These are phyloP conservation scores for Isoetes taiwanensis DNA, from an alignment of 75 land plant species.

Conservation along the genomic window DNA sequence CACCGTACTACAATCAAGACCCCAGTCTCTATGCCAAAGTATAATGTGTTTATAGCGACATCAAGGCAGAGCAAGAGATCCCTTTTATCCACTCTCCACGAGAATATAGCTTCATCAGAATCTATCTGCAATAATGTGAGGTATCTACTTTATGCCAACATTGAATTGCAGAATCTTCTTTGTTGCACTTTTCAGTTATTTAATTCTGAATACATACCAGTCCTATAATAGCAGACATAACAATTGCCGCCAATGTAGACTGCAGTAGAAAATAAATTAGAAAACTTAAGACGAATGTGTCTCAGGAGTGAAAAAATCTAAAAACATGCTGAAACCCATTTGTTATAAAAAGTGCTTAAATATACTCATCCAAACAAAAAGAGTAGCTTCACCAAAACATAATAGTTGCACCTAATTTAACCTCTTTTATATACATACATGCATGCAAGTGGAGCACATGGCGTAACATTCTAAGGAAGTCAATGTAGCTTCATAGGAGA, in stretches of 20 bases:
- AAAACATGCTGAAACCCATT: too few relatives aligned
- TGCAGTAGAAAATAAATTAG: conserved; percentile 16
- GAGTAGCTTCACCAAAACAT: too few relatives aligned
- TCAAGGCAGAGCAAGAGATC: conserved; percentile 83
- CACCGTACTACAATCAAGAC: conserved; percentile 83
- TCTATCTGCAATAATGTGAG: conserved; percentile 47
- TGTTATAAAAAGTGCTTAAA: too few relatives aligned
- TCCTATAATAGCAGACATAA: conserved; percentile 86
- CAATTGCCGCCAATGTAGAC: conserved; percentile 94
- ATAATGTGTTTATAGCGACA: conserved; percentile 46
- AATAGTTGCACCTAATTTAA: too few relatives aligned
- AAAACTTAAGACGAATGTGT: too few relatives aligned
- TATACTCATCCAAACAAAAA: background rate
- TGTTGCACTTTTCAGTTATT: too few relatives aligned
- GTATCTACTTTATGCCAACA: background rate
- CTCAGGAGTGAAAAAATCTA: too few relatives aligned
- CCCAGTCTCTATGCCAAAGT: conserved; percentile 91
- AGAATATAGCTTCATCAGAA: conserved; percentile 77
- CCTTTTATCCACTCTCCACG: conserved; percentile 81
- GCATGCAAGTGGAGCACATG: background rate
- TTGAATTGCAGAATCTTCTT: background rate
- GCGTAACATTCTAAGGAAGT: background rate
- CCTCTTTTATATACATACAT: background rate
- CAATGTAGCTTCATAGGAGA: background rate
- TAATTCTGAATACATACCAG: conserved; percentile 79